phyloP scores from a whole-genome alignment of 768 basidiomycete genomes.

The Lanmaoa pseudosensibilis region DNA sequence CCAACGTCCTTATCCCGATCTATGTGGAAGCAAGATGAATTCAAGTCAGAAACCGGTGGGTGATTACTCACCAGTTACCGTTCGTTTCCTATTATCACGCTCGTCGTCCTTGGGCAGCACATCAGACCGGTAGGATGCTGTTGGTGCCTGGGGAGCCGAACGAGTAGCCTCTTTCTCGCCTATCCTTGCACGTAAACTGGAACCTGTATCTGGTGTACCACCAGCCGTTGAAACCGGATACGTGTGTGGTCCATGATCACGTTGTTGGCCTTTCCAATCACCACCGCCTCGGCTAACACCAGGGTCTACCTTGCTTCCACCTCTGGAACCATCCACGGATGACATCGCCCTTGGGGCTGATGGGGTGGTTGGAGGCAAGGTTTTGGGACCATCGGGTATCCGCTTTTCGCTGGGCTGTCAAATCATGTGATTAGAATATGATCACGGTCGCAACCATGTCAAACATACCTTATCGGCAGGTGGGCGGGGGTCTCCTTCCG shows the following conservation, averaged over 20 bases:
- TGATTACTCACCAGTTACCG: slow-evolving; percentile 55
- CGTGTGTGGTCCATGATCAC: slow-evolving; percentile 32
- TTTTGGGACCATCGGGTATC: slow-evolving; percentile 53
- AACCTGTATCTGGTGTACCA: slow-evolving; percentile 25
- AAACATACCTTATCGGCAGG: slow-evolving; percentile 64
- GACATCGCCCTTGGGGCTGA: slow-evolving; percentile 76
- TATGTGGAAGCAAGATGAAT: slow-evolving; percentile 25
- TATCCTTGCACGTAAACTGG: slow-evolving; percentile 56
- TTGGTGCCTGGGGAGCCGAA: slow-evolving; percentile 41
- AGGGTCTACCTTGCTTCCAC: slow-evolving; percentile 40
- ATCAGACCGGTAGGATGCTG: slow-evolving; percentile 47
- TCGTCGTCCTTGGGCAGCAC: slow-evolving; percentile 57
- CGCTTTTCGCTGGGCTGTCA: slow-evolving; percentile 54
- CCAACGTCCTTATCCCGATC: slow-evolving; percentile 64
- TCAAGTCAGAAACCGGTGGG: neutral
- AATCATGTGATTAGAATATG: slow-evolving; percentile 3
- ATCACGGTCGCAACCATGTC: neutral
- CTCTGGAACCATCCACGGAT: slow-evolving; percentile 42
- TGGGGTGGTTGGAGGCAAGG: slow-evolving; percentile 57
- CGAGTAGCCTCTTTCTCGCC: slow-evolving; percentile 56
- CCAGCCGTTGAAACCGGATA: slow-evolving; percentile 21
- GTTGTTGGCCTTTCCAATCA: slow-evolving; percentile 48
- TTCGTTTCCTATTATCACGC: slow-evolving; percentile 67
- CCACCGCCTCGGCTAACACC: slow-evolving; percentile 42
- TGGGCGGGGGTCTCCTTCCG: slow-evolving; percentile 50